Conservation (phyloP, 306 rosid genomes). For the Cicer chorassanicum region DNA sequence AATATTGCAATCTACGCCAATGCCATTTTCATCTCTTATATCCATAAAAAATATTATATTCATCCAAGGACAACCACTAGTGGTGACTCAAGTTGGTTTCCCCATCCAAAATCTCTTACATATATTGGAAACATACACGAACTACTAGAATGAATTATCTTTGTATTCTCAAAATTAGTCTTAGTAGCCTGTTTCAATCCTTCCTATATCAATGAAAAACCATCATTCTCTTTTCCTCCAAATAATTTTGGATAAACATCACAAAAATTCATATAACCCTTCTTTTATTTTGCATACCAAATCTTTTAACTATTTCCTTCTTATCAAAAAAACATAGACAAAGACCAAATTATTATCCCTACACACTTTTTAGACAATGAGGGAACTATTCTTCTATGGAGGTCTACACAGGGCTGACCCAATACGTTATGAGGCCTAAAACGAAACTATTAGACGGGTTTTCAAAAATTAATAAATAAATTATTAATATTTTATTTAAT, state of each 20-base stretch:
- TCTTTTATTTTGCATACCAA: too few relatives aligned
- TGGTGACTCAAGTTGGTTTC: constrained; percentile 52
- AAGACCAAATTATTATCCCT: too few relatives aligned
- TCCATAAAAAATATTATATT: constrained; percentile 49
- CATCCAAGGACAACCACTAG: not conserved
- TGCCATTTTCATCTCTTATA: constrained; percentile 38
- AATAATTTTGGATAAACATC: not conserved
- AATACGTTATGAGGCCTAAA: too few relatives aligned
- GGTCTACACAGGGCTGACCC: too few relatives aligned
- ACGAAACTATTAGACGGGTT: too few relatives aligned
- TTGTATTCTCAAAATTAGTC: not conserved
- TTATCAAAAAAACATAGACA: too few relatives aligned
- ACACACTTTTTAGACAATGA: too few relatives aligned
- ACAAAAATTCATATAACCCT: constrained; percentile 10
- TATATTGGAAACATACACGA: constrained; percentile 52
- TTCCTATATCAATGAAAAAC: constrained; percentile 1
- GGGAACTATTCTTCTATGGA: too few relatives aligned
- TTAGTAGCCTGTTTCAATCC: constrained; percentile 1
- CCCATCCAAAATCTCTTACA: not conserved
- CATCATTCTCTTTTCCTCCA: constrained; percentile 28
- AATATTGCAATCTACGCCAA: too few relatives aligned
- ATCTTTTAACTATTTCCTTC: too few relatives aligned
- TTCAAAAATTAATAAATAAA: too few relatives aligned
- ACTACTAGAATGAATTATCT: constrained; percentile 12
- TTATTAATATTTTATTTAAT: too few relatives aligned